Evolutionary conservation across 2,329 filamentous ascomycete genomes (phyloP).

Genomic region (Pezizomycotina sp.): DNA sequence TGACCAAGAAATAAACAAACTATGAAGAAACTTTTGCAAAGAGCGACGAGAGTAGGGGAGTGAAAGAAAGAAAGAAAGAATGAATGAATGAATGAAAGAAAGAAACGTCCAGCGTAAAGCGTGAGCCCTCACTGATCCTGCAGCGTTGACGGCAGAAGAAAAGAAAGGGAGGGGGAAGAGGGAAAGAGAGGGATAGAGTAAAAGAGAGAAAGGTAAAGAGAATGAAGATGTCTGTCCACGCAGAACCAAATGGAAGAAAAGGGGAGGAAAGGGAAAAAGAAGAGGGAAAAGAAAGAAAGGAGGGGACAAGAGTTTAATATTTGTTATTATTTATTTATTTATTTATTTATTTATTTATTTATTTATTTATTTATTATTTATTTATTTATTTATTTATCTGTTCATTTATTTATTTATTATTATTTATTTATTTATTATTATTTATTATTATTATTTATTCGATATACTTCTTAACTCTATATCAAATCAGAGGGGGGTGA

Average conservation of each 20-base stretch:
- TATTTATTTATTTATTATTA: background rate
- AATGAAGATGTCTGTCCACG: conserved; percentile 1
- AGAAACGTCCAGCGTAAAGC: background rate
- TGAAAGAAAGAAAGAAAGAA: conserved; percentile 1
- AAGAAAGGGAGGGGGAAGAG: background rate
- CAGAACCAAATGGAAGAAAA: conserved; percentile 1
- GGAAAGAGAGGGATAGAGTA: conserved; percentile 2
- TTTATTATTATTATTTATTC: background rate
- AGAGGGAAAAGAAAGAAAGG: background rate
- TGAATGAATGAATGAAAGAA: background rate
- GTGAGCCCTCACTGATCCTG: background rate
- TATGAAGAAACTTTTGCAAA: background rate
- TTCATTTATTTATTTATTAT: background rate
- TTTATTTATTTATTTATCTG: conserved; percentile 2
- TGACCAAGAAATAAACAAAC: too few species aligned
- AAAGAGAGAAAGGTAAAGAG: background rate
- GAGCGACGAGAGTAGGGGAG: background rate
- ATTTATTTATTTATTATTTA: background rate
- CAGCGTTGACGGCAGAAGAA: background rate
- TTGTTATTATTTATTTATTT: background rate
- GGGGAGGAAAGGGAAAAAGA: background rate
- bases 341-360: background rate
- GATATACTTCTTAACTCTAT: background rate
- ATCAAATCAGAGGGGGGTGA: background rate
- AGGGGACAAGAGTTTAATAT: background rate